These are phyloP conservation scores for Phytophthora podocarpi DNA, from an alignment of 352 stramenopile genomes.

Conservation along the genomic window DNA sequence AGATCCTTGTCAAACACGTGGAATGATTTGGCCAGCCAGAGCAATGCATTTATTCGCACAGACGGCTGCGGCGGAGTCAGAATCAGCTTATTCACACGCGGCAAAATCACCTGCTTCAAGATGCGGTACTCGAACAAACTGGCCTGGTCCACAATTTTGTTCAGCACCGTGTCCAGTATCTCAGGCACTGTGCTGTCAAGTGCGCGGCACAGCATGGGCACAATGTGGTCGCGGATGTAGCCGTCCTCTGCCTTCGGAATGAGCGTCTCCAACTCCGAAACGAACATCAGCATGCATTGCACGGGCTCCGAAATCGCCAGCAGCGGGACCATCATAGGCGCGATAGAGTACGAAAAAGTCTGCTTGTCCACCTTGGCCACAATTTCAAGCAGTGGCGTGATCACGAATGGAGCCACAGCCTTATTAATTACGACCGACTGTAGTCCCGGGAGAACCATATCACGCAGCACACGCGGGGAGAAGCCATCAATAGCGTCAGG, in stretches of 20 bases:
- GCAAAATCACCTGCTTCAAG: slow-evolving; percentile 87
- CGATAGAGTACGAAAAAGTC: slow-evolving; percentile 78
- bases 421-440: slow-evolving; percentile 88
- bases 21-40: slow-evolving; percentile 89
- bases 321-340: slow-evolving; percentile 82
- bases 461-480: slow-evolving; percentile 74
- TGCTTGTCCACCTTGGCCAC: slow-evolving; percentile 88
- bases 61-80: slow-evolving; percentile 80
- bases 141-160: slow-evolving; percentile 88
- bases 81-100: slow-evolving; percentile 89
- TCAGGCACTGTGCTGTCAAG: slow-evolving; percentile 85
- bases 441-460: slow-evolving; percentile 85
- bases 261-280: slow-evolving; percentile 81
- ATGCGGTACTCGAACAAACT: slow-evolving; percentile 90
- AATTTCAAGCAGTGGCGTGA: slow-evolving; percentile 89
- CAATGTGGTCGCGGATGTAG: slow-evolving; percentile 91
- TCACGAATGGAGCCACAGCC: slow-evolving; percentile 84
- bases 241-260: slow-evolving; percentile 85
- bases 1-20: slow-evolving; percentile 90
- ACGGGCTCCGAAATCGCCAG: slow-evolving; percentile 86
- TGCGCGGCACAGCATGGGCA: slow-evolving; percentile 85
- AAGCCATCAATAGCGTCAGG: slow-evolving; percentile 79
- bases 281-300: slow-evolving; percentile 92
- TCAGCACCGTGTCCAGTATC: slow-evolving; percentile 87
- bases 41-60: slow-evolving; percentile 83